phyloP scores from a whole-genome alignment of 106 monocot species.

The Hemerocallis citrina region DNA sequence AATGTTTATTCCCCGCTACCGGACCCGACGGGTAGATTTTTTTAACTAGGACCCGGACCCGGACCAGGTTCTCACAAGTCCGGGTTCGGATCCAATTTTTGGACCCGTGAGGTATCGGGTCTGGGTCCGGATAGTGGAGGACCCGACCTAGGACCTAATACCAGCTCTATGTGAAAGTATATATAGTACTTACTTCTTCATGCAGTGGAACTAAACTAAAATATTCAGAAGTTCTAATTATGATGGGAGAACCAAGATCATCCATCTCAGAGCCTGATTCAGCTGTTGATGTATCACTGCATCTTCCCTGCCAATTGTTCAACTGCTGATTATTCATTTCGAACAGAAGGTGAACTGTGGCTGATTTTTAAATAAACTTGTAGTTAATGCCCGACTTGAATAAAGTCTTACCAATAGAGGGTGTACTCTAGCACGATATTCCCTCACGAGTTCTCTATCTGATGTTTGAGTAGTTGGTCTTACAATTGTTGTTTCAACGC shows the following conservation, averaged over 20 bases:
- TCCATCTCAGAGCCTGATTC: conserved; percentile 50
- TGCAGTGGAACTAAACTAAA: conserved; percentile 28
- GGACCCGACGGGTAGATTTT: too few species aligned
- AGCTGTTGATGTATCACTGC: conserved; percentile 27
- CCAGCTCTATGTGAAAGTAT: too few species aligned
- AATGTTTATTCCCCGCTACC: too few species aligned
- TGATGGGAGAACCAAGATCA: conserved; percentile 40
- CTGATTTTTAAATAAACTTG: not conserved
- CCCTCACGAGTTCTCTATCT: conserved; percentile 16
- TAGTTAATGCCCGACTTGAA: not conserved
- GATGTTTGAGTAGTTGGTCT: conserved; percentile 6
- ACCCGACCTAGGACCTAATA: too few species aligned
- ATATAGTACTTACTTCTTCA: conserved; percentile 35
- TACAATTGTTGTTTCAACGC: conserved; percentile 15
- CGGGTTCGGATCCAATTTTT: too few species aligned
- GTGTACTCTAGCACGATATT: not conserved
- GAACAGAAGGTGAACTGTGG: not conserved
- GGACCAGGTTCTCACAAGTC: too few species aligned
- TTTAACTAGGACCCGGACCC: too few species aligned
- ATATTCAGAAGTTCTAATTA: conserved; percentile 10
- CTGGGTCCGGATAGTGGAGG: too few species aligned
- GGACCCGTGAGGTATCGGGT: too few species aligned
- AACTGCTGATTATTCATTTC: not conserved
- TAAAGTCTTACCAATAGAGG: conserved; percentile 16
- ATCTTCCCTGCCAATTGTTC: conserved; percentile 19